Conservation (phyloP, 83 land plant species). For the Larix sibirica region DNA sequence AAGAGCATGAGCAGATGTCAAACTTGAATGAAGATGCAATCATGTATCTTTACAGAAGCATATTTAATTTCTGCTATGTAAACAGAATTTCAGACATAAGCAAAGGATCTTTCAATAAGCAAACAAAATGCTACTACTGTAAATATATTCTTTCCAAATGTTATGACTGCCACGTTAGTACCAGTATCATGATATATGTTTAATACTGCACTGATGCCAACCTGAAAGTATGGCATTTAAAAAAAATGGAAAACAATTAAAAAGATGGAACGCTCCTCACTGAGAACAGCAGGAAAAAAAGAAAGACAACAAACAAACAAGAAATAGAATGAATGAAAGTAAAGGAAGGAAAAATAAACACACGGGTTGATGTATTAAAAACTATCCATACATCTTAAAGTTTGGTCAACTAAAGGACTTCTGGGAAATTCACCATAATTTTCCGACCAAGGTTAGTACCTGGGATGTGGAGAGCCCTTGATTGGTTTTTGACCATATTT, state of each 20-base stretch:
- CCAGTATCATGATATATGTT: not conserved
- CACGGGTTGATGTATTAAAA: not conserved
- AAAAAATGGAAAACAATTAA: not conserved
- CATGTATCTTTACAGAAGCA: not conserved
- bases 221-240: not conserved
- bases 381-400: not conserved
- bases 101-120: not conserved
- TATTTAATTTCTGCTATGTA: not conserved
- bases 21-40: not conserved
- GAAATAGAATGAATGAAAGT: not conserved
- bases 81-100: not conserved
- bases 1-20: not conserved
- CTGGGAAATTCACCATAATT: conserved; percentile 38
- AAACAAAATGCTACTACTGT: not conserved
- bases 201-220: not conserved
- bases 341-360: not conserved
- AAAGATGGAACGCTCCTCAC: not conserved
- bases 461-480: conserved; percentile 91
- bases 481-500: conserved; percentile 95
- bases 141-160: not conserved
- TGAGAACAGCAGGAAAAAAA: not conserved
- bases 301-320: not conserved
- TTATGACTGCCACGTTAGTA: not conserved
- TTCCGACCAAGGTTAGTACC: conserved; percentile 73
- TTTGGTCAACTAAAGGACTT: not conserved